A percentile compares a stretch with the other conserved stretches of the same genome.
Evolutionary conservation across 2,329 filamentous ascomycete species (phyloP).

Genomic region (Nothophoma quercina): DNA sequence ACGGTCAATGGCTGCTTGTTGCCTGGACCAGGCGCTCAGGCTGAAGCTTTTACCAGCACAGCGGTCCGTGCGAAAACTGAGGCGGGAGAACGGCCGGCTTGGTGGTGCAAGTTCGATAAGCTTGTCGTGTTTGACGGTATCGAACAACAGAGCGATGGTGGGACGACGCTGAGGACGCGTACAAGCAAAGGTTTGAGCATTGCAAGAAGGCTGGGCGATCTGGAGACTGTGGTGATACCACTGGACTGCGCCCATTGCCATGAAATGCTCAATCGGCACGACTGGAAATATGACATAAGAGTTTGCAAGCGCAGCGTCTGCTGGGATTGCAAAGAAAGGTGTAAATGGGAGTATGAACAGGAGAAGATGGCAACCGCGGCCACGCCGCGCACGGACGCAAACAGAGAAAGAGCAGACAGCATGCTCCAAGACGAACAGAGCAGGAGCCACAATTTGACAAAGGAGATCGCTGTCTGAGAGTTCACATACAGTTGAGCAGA

Average conservation of each 20-base stretch:
- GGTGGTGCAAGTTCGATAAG: slow-evolving; percentile 48
- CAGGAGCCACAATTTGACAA: neutral
- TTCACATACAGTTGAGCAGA: slow-evolving; percentile 16
- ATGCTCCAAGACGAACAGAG: slow-evolving; percentile 35
- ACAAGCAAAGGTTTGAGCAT: slow-evolving; percentile 43
- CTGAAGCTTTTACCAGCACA: slow-evolving; percentile 34
- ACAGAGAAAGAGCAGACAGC: slow-evolving; percentile 42
- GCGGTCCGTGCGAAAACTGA: slow-evolving; percentile 40
- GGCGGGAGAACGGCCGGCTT: slow-evolving; percentile 31
- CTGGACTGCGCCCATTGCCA: slow-evolving; percentile 43
- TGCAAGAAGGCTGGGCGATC: slow-evolving; percentile 37
- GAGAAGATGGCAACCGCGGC: slow-evolving; percentile 17
- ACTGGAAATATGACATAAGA: slow-evolving; percentile 47
- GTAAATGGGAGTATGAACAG: slow-evolving; percentile 40
- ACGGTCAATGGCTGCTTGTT: slow-evolving; percentile 41
- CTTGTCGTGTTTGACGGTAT: slow-evolving; percentile 45
- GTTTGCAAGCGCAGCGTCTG: slow-evolving; percentile 44
- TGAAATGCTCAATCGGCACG: slow-evolving; percentile 42
- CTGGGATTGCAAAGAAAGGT: slow-evolving; percentile 46
- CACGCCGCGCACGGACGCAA: slow-evolving; percentile 23
- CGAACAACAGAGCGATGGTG: slow-evolving; percentile 18
- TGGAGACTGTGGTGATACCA: slow-evolving; percentile 42
- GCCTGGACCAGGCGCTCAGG: slow-evolving; percentile 32
- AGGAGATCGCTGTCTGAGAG: neutral
- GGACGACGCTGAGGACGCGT: slow-evolving; percentile 29